Percentiles rank a stretch among this genome's conserved stretches.
phyloP scores from a whole-genome alignment of 2,329 filamentous ascomycete genomes.

The Fusarium floridanum region DNA sequence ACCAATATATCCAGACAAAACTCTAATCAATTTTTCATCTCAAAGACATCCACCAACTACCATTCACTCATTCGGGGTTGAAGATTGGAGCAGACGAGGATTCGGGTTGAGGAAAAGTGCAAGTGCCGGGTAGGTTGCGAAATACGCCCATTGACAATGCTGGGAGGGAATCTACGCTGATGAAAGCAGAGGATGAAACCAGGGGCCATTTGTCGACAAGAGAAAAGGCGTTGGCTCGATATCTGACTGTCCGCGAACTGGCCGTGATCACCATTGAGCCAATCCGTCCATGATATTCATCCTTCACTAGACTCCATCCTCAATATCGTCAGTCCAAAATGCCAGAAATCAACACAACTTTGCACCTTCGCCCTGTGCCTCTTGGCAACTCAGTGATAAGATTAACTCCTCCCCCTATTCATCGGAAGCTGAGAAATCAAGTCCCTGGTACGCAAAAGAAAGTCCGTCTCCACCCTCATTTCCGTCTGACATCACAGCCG shows the following conservation, averaged over 20 bases:
- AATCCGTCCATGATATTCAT: not conserved
- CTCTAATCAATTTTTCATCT: not conserved
- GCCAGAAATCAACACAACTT: not conserved
- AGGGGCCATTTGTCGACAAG: too few relatives aligned
- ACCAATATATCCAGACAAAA: not conserved
- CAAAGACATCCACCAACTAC: not conserved
- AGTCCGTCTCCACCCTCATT: conserved; percentile 7
- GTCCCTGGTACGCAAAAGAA: not conserved
- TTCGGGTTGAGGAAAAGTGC: not conserved
- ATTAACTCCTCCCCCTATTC: too few relatives aligned
- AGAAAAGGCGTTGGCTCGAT: too few relatives aligned
- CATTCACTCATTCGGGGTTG: not conserved
- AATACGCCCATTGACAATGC: not conserved
- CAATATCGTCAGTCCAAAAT: not conserved
- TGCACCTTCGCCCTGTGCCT: not conserved
- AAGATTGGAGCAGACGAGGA: not conserved
- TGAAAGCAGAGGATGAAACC: too few relatives aligned
- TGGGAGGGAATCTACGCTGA: too few relatives aligned
- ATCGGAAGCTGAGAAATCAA: too few relatives aligned
- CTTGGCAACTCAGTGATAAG: too few relatives aligned
- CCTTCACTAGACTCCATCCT: not conserved
- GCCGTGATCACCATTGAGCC: not conserved
- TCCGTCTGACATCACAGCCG: not conserved
- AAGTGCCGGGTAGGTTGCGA: not conserved
- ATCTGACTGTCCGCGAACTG: too few relatives aligned